These are phyloP conservation scores for Simplicillium aogashimaense DNA, from an alignment of 2,329 filamentous ascomycete genomes.

Conservation along the genomic window DNA sequence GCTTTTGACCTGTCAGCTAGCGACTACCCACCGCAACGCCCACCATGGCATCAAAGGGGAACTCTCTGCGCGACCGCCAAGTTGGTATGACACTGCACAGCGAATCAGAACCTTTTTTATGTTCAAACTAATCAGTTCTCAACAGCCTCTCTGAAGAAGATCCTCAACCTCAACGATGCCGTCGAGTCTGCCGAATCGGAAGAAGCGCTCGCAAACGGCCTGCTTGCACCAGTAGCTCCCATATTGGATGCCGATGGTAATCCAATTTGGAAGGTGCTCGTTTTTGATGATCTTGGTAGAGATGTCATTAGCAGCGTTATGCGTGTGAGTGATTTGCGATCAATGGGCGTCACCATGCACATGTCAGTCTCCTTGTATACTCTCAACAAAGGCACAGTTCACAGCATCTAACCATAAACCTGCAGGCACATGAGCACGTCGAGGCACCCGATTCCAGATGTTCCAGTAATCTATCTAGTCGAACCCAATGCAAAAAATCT, in stretches of 20 bases:
- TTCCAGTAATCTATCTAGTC: conserved; percentile 92
- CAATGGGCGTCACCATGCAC: conserved; percentile 94
- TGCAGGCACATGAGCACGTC: conserved; percentile 67
- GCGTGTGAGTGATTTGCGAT: conserved; percentile 82
- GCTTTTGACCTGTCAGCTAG: background rate
- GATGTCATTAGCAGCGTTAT: conserved; percentile 97
- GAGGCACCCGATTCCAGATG: conserved; percentile 87
- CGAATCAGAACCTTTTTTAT: too few relatives aligned
- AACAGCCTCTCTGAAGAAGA: conserved; percentile 82
- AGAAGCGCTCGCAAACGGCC: conserved; percentile 53
- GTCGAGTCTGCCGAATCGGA: conserved; percentile 48
- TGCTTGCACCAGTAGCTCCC: conserved; percentile 60
- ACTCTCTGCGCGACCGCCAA: conserved; percentile 40
- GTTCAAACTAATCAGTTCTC: conserved; percentile 4
- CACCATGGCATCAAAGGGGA: conserved; percentile 35
- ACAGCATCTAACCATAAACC: conserved; percentile 1
- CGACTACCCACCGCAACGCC: background rate
- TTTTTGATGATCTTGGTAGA: conserved; percentile 84
- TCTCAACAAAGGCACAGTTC: too few relatives aligned
- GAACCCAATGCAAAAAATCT: conserved; percentile 79
- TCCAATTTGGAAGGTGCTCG: conserved; percentile 94
- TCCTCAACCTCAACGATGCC: conserved; percentile 87
- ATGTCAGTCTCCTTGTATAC: conserved; percentile 44
- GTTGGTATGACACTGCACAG: conserved; percentile 23
- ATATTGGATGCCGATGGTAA: conserved; percentile 81